Conservation (phyloP, 345 rosid species). For the Boechera stricta region DNA sequence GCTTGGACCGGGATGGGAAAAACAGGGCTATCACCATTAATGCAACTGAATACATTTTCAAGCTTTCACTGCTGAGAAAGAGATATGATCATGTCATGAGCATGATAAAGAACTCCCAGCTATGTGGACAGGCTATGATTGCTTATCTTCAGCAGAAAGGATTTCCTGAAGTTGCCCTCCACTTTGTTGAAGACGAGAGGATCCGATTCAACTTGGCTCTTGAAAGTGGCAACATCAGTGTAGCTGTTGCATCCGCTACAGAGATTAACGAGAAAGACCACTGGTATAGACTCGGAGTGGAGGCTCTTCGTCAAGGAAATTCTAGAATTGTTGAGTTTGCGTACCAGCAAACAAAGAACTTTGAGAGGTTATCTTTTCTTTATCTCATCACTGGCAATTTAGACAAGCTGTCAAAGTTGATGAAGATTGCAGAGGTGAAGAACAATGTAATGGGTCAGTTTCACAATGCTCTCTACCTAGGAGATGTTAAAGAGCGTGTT, state of each 20-base stretch:
- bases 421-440: slow-evolving; percentile 90
- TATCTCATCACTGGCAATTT: slow-evolving; percentile 83
- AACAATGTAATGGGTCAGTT: slow-evolving; percentile 94
- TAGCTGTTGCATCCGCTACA: slow-evolving; percentile 93
- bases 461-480: slow-evolving; percentile 87
- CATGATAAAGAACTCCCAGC: slow-evolving; percentile 94
- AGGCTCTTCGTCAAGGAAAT: slow-evolving; percentile 97
- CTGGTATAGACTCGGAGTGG: slow-evolving; percentile 92
- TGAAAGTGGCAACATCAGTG: slow-evolving; percentile 91
- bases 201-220: slow-evolving; percentile 92
- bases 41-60: slow-evolving; percentile 90
- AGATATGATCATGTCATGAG: slow-evolving; percentile 90
- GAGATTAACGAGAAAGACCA: slow-evolving; percentile 93
- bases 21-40: slow-evolving; percentile 68
- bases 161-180: slow-evolving; percentile 98
- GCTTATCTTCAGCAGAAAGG: slow-evolving; percentile 97
- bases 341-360: slow-evolving; percentile 90
- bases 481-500: slow-evolving; percentile 82
- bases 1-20: slow-evolving; percentile 92
- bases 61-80: slow-evolving; percentile 77
- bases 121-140: slow-evolving; percentile 96
- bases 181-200: slow-evolving; percentile 95
- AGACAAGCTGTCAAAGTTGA: slow-evolving; percentile 84
- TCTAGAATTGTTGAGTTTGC: slow-evolving; percentile 89
- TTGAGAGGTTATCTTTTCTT: slow-evolving; percentile 90